A percentile compares a stretch with the other conserved stretches of the same genome.
Evolutionary conservation across 1,284 basidiomycete genomes (phyloP).

Genomic region (Erythrobasidium hasegawianum): DNA sequence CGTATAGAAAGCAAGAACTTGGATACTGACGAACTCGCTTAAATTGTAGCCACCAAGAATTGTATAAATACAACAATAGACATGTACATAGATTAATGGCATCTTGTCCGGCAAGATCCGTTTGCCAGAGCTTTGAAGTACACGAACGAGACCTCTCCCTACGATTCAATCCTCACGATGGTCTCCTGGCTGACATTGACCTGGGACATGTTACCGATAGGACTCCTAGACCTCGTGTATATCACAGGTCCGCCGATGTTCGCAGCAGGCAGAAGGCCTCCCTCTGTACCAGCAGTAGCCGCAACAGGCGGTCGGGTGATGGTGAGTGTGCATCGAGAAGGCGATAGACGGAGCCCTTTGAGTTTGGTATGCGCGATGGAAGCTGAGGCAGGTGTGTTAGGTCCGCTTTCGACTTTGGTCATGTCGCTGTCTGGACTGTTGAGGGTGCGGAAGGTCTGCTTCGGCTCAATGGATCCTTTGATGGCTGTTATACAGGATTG

Average conservation of each 20-base stretch:
- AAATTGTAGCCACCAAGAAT: too few species aligned
- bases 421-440: slow-evolving; percentile 5
- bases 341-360: slow-evolving; percentile 10
- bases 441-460: too few species aligned
- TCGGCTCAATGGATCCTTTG: too few species aligned
- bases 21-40: slow-evolving; percentile 8
- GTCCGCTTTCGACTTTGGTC: slow-evolving; percentile 7
- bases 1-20: slow-evolving; percentile 17
- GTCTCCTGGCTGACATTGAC: slow-evolving; percentile 7
- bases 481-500: neutral
- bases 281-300: neutral
- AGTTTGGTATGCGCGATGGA: slow-evolving; percentile 10
- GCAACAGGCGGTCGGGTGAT: neutral
- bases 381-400: neutral
- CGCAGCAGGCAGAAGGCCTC: neutral
- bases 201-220: neutral
- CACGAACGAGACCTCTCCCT: neutral
- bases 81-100: slow-evolving; percentile 1
- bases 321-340: neutral
- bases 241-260: neutral
- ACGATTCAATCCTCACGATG: neutral
- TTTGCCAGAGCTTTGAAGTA: too few species aligned
- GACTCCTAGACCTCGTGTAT: neutral
- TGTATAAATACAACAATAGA: too few species aligned
- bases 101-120: neutral